phyloP scores from a whole-genome alignment of 2,329 filamentous ascomycete species.

The Hymenoscyphus albidus region DNA sequence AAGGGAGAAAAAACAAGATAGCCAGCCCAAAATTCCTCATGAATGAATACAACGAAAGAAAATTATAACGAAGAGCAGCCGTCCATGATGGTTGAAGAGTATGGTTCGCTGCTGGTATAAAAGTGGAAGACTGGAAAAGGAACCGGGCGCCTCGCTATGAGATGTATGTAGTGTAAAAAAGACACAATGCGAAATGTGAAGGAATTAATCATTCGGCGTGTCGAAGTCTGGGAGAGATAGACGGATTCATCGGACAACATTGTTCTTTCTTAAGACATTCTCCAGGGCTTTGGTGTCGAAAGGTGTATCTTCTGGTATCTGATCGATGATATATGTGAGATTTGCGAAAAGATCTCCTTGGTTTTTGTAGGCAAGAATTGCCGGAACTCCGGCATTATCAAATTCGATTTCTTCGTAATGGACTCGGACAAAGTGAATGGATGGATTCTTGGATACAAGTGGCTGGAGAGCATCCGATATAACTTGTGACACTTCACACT shows the following conservation, averaged over 20 bases:
- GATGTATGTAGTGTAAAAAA: neutral
- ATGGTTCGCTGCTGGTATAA: neutral
- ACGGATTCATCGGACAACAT: constrained; percentile 36
- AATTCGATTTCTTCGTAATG: constrained; percentile 93
- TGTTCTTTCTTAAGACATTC: constrained; percentile 50
- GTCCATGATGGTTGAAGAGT: neutral
- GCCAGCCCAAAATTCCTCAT: neutral
- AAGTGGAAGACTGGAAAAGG: neutral
- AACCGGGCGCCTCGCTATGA: constrained; percentile 7
- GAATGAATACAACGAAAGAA: neutral
- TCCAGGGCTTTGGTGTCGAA: constrained; percentile 53
- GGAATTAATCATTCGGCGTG: neutral
- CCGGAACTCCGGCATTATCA: constrained; percentile 81
- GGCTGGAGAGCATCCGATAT: constrained; percentile 75
- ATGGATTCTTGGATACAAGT: constrained; percentile 66
- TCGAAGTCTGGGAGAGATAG: neutral
- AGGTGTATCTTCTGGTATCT: constrained; percentile 68
- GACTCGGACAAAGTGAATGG: constrained; percentile 83
- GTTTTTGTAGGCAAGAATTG: constrained; percentile 81
- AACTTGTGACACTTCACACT: constrained; percentile 76
- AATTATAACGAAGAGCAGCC: neutral
- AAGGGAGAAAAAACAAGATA: neutral
- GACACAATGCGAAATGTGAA: neutral
- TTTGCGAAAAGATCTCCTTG: constrained; percentile 88
- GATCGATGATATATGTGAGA: constrained; percentile 78